Conservation (phyloP, 129 eudicot genomes). For the Chrysanthemum makinoi region DNA sequence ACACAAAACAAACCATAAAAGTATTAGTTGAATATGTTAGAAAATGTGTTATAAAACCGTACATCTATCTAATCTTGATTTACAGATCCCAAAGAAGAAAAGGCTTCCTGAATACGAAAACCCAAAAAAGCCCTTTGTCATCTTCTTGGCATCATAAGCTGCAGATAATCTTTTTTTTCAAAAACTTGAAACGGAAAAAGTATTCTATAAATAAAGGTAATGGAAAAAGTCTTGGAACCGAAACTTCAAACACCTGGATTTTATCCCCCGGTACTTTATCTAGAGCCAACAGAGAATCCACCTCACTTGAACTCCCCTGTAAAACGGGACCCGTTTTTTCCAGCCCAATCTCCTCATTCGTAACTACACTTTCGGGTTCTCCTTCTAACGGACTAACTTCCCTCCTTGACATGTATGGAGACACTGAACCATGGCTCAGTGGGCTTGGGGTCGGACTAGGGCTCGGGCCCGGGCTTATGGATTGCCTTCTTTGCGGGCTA, state of each 20-base stretch:
- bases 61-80: not conserved
- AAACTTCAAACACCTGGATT: conserved; percentile 36
- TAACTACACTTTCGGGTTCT: conserved; percentile 19
- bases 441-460: conserved; percentile 37
- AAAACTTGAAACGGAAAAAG: conserved; percentile 6
- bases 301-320: conserved; percentile 13
- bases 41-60: not conserved
- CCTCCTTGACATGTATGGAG: conserved; percentile 40
- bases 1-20: conserved; percentile 24
- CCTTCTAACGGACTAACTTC: not conserved
- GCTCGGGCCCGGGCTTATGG: conserved; percentile 28
- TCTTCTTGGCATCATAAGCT: conserved; percentile 30
- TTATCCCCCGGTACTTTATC: conserved; percentile 33
- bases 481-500: conserved; percentile 48
- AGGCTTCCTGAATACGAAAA: conserved; percentile 25
- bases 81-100: conserved; percentile 13
- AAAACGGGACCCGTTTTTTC: conserved; percentile 3
- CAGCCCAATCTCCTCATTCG: conserved; percentile 6
- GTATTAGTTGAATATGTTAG: not conserved
- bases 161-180: conserved; percentile 20
- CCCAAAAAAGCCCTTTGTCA: conserved; percentile 20
- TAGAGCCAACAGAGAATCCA: conserved; percentile 30
- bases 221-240: not conserved
- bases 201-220: not conserved
- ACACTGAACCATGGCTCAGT: conserved; percentile 37